Percentiles rank a stretch among this genome's conserved stretches.
phyloP scores from a whole-genome alignment of 2,329 filamentous ascomycete genomes.

The Fusarium devonianum region DNA sequence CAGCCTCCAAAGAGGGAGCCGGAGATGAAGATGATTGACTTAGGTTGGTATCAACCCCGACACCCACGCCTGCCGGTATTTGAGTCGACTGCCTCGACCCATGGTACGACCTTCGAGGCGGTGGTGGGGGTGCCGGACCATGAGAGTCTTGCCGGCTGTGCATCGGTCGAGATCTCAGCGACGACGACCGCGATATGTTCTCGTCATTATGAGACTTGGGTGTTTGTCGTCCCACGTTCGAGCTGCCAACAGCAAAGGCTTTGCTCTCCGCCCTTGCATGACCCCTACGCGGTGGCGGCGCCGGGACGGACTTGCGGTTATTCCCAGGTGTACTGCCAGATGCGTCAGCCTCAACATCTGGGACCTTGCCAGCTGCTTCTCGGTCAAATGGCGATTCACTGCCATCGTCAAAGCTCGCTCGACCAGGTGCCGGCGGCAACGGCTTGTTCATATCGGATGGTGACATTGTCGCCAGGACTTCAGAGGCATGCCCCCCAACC shows the following conservation, averaged over 20 bases:
- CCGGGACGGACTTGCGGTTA: slow-evolving; percentile 55
- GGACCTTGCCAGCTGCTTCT: slow-evolving; percentile 60
- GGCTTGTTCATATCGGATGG: slow-evolving; percentile 56
- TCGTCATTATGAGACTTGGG: slow-evolving; percentile 46
- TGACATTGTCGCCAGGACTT: slow-evolving; percentile 28
- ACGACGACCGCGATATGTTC: slow-evolving; percentile 57
- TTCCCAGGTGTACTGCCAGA: slow-evolving; percentile 45
- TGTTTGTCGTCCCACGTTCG: slow-evolving; percentile 17
- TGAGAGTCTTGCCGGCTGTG: slow-evolving; percentile 52
- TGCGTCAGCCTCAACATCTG: slow-evolving; percentile 50
- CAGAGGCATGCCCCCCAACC: slow-evolving; percentile 42
- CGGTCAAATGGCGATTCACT: slow-evolving; percentile 61
- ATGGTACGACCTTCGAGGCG: slow-evolving; percentile 59
- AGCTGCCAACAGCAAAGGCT: slow-evolving; percentile 29
- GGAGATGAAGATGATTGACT: slow-evolving; percentile 31
- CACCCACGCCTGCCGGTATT: slow-evolving; percentile 26
- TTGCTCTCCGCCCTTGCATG: slow-evolving; percentile 57
- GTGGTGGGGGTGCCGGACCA: slow-evolving; percentile 62
- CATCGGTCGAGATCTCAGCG: slow-evolving; percentile 55
- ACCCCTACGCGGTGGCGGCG: slow-evolving; percentile 59
- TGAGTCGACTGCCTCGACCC: slow-evolving; percentile 44
- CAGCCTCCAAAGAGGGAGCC: slow-evolving; percentile 30
- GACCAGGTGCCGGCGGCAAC: slow-evolving; percentile 61
- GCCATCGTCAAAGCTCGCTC: slow-evolving; percentile 56
- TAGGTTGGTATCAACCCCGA: slow-evolving; percentile 48